Evolutionary conservation across 805 yeast species (phyloP), one percentile per base, ranked within the genome.

Genomic region (Metschnikowia chrysomelidarum): DNA sequence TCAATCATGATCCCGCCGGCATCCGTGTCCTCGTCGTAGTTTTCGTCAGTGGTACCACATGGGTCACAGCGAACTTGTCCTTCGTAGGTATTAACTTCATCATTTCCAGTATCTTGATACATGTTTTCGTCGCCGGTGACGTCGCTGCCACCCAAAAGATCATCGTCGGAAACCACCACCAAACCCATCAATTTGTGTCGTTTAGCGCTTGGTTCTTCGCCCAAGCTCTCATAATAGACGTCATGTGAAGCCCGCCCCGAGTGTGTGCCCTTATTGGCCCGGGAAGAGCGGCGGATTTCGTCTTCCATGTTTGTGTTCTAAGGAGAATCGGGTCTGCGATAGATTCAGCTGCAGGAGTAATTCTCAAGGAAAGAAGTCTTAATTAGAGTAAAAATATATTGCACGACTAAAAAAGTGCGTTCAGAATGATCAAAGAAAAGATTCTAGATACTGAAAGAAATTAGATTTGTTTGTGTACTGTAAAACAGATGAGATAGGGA

Each of bases 21-120:
- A 41, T 78, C 85, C 4, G 67, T 69, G 0, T 69, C 79, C 41
- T 72, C 82, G 47, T 79, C 66, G 51, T 76, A 80, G 43, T 76
- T 80, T 12, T 60, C 69, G 37, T 75, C 76, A 14, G 67, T 74
- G 2, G 83, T 64, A 2, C 81, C 82, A 57, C 88, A 82, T 0
- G 75, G 78, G 1, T 67, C 56, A 54, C 89, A 82, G 17, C 76
- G 62, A 2, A 81, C 80, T 19, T 54, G 61, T 16, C 64, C 82
- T 17, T 61, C 66, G 17, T 64, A 64, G 21, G 24, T 13, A 9
- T 15, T 23, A 25, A 23, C 29, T 14, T 24, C 16, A n/a, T n/a
- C n/a, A n/a, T 23, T 23, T 23, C 27, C 32, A 6, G 24, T n/a
- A 19, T 9, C 19, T 2, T 26, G 24, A 5, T 14, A 19, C 13